Conservation (phyloP, 495 filamentous ascomycete genomes). For the Darksidea phi region DNA sequence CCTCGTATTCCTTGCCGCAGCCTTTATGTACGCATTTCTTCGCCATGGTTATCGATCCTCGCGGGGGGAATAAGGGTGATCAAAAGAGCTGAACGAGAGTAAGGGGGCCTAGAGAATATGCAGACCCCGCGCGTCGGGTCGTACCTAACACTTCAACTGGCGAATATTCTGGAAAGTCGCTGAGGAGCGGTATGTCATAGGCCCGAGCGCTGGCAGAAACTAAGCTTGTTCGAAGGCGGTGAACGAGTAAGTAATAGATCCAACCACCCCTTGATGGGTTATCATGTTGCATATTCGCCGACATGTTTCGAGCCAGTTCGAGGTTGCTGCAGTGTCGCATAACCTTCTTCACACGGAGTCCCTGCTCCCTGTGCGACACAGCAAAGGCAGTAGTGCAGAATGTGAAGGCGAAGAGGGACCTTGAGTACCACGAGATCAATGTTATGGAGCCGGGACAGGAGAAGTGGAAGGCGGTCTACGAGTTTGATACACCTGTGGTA, state of each 20-base stretch:
- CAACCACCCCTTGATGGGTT: too few relatives aligned
- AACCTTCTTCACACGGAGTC: constrained; percentile 77
- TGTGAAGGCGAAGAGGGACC: constrained; percentile 65
- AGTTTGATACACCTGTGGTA: constrained; percentile 87
- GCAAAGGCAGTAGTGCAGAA: constrained; percentile 70
- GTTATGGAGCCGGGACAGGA: constrained; percentile 66
- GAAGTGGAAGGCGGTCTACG: constrained; percentile 76
- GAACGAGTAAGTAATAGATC: too few relatives aligned
- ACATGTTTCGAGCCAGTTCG: constrained; percentile 29
- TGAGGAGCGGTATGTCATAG: constrained; percentile 24
- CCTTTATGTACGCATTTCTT: constrained; percentile 95
- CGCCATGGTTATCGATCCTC: constrained; percentile 56
- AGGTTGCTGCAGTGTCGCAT: constrained; percentile 55
- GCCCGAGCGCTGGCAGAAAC: constrained; percentile 21
- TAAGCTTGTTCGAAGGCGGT: constrained; percentile 23
- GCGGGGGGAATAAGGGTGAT: background rate
- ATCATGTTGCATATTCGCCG: background rate
- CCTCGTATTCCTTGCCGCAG: constrained; percentile 83
- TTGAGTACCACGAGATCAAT: constrained; percentile 76
- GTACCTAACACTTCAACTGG: background rate
- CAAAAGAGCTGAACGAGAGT: background rate
- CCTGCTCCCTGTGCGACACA: constrained; percentile 75
- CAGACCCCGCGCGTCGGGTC: background rate
- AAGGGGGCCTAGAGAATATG: background rate
- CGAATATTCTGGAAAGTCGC: constrained; percentile 30